These are phyloP conservation scores for Mediolabrus comicus DNA, from an alignment of 108 stramenopile genomes.

Conservation along the genomic window DNA sequence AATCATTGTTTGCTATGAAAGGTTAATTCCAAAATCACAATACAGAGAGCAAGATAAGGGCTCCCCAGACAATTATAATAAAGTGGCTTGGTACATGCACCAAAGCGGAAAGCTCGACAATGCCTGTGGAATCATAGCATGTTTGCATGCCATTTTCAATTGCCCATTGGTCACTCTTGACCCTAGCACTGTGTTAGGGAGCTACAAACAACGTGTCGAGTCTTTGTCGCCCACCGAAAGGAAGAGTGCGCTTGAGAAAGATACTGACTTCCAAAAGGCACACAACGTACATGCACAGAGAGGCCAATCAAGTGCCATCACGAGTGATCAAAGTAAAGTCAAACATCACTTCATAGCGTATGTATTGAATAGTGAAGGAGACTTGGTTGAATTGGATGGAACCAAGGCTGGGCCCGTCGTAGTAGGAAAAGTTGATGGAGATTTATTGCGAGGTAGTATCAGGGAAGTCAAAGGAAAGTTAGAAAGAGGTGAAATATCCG, in stretches of 20 bases:
- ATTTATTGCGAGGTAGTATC: conserved; percentile 46
- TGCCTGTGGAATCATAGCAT: conserved; percentile 66
- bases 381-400: conserved; percentile 58
- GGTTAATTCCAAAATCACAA: conserved; percentile 35
- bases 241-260: conserved; percentile 34
- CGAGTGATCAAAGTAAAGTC: conserved; percentile 43
- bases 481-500: conserved; percentile 50
- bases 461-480: conserved; percentile 49
- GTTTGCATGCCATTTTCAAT: conserved; percentile 60
- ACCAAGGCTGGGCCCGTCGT: conserved; percentile 57
- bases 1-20: conserved; percentile 57
- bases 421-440: conserved; percentile 40
- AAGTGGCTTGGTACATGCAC: conserved; percentile 54
- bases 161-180: conserved; percentile 21
- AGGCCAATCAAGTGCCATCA: conserved; percentile 50
- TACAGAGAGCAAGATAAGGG: conserved; percentile 37
- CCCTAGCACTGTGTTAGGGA: conserved; percentile 27
- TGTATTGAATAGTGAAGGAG: conserved; percentile 31
- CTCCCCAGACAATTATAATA: conserved; percentile 34
- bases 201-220: conserved; percentile 18
- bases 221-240: conserved; percentile 37
- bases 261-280: conserved; percentile 42
- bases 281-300: conserved; percentile 43
- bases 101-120: conserved; percentile 53
- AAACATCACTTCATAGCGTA: conserved; percentile 60